A percentile compares a stretch with the other conserved stretches of the same genome.
These are phyloP conservation scores for Naganishia friedmannii DNA, from an alignment of 768 basidiomycete species.

Conservation along the genomic window DNA sequence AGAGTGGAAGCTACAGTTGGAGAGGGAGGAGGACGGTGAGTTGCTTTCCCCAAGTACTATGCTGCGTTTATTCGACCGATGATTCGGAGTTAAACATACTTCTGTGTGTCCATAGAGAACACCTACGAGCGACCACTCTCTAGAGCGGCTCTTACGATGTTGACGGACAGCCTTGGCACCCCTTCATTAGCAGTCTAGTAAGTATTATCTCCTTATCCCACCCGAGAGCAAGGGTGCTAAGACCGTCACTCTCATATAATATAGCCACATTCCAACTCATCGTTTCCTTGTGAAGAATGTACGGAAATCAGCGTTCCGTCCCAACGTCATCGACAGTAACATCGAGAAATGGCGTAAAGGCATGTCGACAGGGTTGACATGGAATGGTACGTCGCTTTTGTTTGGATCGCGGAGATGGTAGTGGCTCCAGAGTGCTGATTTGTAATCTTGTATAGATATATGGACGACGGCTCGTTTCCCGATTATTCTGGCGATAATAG, in stretches of 20 bases:
- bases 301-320: conserved; percentile 36
- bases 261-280: conserved; percentile 47
- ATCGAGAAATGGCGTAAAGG: conserved; percentile 44
- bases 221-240: not conserved
- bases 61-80: not conserved
- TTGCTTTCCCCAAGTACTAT: not conserved
- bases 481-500: conserved; percentile 37
- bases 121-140: conserved; percentile 50
- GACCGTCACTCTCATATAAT: too few relatives aligned
- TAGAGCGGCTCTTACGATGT: conserved; percentile 42
- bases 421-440: not conserved
- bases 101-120: not conserved
- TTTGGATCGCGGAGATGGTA: not conserved
- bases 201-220: conserved; percentile 3
- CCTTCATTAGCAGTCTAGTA: conserved; percentile 47
- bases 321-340: conserved; percentile 40
- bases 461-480: conserved; percentile 32
- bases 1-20: conserved; percentile 41
- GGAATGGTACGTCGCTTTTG: not conserved
- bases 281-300: conserved; percentile 43
- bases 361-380: conserved; percentile 30
- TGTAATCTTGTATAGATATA: conserved; percentile 28
- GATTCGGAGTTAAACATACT: not conserved
- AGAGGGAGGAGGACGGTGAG: conserved; percentile 44
- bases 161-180: conserved; percentile 43